These are phyloP conservation scores for Hura crepitans DNA, from an alignment of 441 rosid genomes.

Conservation along the genomic window DNA sequence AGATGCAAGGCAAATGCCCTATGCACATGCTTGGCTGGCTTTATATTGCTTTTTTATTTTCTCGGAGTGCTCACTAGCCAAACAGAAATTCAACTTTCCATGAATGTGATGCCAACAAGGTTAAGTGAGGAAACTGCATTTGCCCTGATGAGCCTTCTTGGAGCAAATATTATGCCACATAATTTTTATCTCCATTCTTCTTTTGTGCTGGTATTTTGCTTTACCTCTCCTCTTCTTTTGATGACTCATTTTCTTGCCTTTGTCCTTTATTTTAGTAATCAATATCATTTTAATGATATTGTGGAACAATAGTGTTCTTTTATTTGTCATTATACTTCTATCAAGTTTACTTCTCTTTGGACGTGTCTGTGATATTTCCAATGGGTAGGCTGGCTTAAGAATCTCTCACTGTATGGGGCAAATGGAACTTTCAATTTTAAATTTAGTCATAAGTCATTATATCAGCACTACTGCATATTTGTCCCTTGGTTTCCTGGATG, in stretches of 20 bases:
- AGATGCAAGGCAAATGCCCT: conserved; percentile 48
- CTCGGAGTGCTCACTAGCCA: conserved; percentile 76
- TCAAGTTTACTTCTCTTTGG: neutral
- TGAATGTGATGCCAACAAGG: conserved; percentile 49
- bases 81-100: conserved; percentile 65
- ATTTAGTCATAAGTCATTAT: neutral
- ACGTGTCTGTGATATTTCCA: neutral
- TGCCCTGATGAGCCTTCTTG: conserved; percentile 94
- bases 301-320: neutral
- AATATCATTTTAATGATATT: conserved; percentile 1
- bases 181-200: conserved; percentile 95
- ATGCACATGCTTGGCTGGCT: conserved; percentile 51
- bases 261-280: neutral
- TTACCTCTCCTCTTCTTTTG: conserved; percentile 13
- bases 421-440: neutral
- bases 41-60: conserved; percentile 54
- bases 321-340: neutral
- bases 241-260: neutral
- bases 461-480: no score
- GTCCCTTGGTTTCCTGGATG: neutral
- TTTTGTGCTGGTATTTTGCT: conserved; percentile 59
- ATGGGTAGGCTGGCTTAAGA: neutral
- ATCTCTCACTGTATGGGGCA: neutral
- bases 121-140: conserved; percentile 74
- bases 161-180: conserved; percentile 95